Conservation (phyloP, 1,139 yeast species). For the Taphrina deformans region DNA sequence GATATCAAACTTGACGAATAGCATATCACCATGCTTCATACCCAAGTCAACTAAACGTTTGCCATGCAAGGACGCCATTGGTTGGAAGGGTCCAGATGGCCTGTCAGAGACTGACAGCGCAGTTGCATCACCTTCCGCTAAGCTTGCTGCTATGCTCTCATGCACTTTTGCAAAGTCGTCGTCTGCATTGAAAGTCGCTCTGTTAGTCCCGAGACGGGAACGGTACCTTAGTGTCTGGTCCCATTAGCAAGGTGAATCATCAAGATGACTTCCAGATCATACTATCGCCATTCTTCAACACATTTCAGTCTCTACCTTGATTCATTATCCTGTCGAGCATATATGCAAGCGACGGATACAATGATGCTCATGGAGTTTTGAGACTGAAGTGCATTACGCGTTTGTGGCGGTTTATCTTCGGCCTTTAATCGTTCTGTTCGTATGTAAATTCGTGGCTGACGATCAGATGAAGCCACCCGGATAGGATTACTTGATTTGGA, state of each 20-base stretch:
- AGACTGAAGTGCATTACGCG: background rate
- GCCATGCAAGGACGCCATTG: slow-evolving; percentile 51
- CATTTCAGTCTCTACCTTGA: background rate
- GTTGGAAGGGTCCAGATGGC: slow-evolving; percentile 56
- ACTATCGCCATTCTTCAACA: background rate
- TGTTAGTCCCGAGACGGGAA: slow-evolving; percentile 14
- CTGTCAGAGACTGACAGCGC: slow-evolving; percentile 42
- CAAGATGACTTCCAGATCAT: background rate
- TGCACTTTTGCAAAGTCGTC: slow-evolving; percentile 20
- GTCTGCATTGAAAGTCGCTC: background rate
- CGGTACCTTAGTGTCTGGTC: slow-evolving; percentile 26
- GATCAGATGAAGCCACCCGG: background rate
- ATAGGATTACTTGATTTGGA: background rate
- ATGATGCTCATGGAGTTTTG: background rate
- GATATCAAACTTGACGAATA: slow-evolving; percentile 18
- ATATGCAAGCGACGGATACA: no score
- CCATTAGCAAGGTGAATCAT: background rate
- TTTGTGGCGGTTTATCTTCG: background rate
- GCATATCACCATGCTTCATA: slow-evolving; percentile 45
- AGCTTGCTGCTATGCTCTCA: slow-evolving; percentile 2
- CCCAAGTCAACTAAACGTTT: slow-evolving; percentile 57
- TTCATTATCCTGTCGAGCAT: no score
- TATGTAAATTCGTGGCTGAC: background rate
- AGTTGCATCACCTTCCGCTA: slow-evolving; percentile 39
- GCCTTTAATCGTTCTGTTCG: background rate